Evolutionary conservation across 768 basidiomycete species (phyloP).

Genomic region (Galerina sulciceps): DNA sequence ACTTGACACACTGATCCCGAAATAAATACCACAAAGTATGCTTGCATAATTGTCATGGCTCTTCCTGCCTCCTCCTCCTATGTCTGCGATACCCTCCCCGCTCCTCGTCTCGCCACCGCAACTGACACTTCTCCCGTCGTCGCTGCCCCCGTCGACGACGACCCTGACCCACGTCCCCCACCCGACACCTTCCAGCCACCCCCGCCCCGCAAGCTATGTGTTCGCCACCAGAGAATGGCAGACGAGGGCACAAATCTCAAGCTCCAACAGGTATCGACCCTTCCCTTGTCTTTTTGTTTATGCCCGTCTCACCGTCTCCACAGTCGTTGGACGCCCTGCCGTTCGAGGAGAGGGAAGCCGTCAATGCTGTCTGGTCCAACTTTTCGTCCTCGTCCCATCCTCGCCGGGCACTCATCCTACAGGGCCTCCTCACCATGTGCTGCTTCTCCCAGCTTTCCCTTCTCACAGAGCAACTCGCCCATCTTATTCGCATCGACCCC

Average conservation of each 20-base stretch:
- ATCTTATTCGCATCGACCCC: constrained; percentile 95
- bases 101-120: constrained; percentile 53
- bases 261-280: constrained; percentile 73
- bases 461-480: constrained; percentile 87
- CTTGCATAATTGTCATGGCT: constrained; percentile 6
- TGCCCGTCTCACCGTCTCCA: constrained; percentile 12
- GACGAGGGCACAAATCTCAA: constrained; percentile 93
- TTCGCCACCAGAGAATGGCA: constrained; percentile 94
- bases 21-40: constrained; percentile 13
- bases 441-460: constrained; percentile 98
- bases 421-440: constrained; percentile 98
- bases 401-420: constrained; percentile 90
- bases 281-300: not conserved
- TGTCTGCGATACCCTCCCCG: constrained; percentile 75
- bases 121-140: constrained; percentile 15
- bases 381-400: constrained; percentile 95
- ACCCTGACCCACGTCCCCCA: constrained; percentile 23
- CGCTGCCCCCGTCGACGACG: constrained; percentile 31
- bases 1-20: constrained; percentile 18
- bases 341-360: constrained; percentile 81
- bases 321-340: constrained; percentile 92
- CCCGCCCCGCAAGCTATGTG: constrained; percentile 79
- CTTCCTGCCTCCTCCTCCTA: constrained; percentile 38
- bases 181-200: constrained; percentile 42
- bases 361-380: constrained; percentile 94